These are phyloP conservation scores for Tetramitus jugosus DNA, from an alignment of 208 protist genomes.

Conservation along the genomic window DNA sequence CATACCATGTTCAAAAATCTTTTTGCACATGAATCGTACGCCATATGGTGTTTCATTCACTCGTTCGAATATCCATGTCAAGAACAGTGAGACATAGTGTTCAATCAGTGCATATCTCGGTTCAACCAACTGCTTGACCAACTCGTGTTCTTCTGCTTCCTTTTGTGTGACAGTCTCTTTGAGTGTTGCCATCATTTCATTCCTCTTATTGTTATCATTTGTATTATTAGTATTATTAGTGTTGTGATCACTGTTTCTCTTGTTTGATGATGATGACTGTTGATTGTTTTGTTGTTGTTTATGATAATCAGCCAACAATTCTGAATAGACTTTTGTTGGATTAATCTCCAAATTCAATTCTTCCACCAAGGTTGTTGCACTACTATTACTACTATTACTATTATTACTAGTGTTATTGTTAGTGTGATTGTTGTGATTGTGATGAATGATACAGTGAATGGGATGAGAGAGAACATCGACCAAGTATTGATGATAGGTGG, in stretches of 20 bases:
- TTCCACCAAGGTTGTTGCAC: not conserved
- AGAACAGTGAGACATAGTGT: not conserved
- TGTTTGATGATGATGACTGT: not conserved
- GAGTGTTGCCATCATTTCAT: too few species aligned
- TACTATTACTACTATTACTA: too few species aligned
- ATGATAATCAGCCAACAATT: not conserved
- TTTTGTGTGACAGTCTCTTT: not conserved
- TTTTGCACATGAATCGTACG: conserved; percentile 21
- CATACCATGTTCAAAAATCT: conserved; percentile 20
- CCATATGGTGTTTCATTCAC: conserved; percentile 16
- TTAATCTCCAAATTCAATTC: conserved; percentile 25
- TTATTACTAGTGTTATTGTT: too few species aligned
- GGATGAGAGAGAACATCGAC: not conserved
- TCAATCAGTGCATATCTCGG: not conserved
- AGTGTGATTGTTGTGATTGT: too few species aligned
- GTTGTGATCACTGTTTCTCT: too few species aligned
- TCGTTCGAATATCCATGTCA: not conserved
- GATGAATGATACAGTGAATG: not conserved
- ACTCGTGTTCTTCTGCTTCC: not conserved
- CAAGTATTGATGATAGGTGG: conserved; percentile 15
- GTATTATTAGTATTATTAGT: too few species aligned
- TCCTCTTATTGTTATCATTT: too few species aligned
- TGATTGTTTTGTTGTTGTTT: not conserved
- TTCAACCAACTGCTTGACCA: not conserved
- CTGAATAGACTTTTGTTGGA: not conserved